Conservation (phyloP, 768 basidiomycete genomes). For the Rhizopogon salebrosus region DNA sequence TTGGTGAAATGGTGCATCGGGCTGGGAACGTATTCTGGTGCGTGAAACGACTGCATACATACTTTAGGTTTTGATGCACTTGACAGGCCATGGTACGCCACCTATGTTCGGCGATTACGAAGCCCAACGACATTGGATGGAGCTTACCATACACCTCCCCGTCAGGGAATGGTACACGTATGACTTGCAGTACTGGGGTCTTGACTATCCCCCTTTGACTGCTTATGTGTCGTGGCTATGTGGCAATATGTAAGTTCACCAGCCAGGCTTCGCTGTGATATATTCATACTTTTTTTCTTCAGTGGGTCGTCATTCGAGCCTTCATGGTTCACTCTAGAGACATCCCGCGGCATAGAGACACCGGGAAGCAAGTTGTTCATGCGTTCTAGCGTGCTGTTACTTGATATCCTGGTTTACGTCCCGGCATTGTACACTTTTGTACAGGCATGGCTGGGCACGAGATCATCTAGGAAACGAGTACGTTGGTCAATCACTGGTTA, state of each 20-base stretch:
- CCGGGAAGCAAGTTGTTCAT: constrained; percentile 67
- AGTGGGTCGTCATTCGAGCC: constrained; percentile 49
- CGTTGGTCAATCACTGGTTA: constrained; percentile 6
- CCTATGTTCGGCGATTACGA: constrained; percentile 93
- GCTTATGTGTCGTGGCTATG: constrained; percentile 87
- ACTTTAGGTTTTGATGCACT: neutral
- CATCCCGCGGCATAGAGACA: constrained; percentile 70
- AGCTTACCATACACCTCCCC: constrained; percentile 76
- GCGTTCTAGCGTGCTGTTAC: constrained; percentile 66
- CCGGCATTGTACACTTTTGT: constrained; percentile 68
- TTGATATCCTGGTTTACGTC: constrained; percentile 71
- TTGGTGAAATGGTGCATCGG: constrained; percentile 68
- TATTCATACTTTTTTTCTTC: constrained; percentile 6
- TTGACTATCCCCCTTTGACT: constrained; percentile 93
- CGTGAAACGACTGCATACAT: constrained; percentile 18
- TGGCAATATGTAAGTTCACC: constrained; percentile 59
- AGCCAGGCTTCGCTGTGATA: constrained; percentile 5
- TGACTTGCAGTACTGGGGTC: constrained; percentile 87
- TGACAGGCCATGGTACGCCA: constrained; percentile 58
- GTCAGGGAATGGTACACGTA: constrained; percentile 80
- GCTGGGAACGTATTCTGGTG: constrained; percentile 80
- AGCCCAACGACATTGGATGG: constrained; percentile 96
- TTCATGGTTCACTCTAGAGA: constrained; percentile 65
- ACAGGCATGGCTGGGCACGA: constrained; percentile 56
- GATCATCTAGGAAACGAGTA: constrained; percentile 80